Evolutionary conservation across 495 filamentous ascomycete genomes (phyloP).

Genomic region (Aspergillus diversus): DNA sequence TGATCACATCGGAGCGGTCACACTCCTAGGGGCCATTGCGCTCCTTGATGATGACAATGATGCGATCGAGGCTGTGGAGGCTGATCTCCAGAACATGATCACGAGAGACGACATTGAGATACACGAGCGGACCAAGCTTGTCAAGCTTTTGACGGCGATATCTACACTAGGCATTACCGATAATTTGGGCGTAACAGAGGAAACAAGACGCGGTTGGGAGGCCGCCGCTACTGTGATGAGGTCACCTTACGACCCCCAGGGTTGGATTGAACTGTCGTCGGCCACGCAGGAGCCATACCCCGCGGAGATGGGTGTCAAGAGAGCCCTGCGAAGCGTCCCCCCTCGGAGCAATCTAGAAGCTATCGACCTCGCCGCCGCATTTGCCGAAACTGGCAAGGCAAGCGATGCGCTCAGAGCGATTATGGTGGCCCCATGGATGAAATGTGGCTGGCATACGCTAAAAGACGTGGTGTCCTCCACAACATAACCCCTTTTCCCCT

Average conservation of each 20-base stretch:
- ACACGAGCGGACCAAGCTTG: conserved; percentile 53
- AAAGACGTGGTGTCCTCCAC: conserved; percentile 32
- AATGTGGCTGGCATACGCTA: conserved; percentile 63
- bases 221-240: conserved; percentile 75
- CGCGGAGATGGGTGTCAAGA: conserved; percentile 78
- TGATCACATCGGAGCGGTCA: conserved; percentile 74
- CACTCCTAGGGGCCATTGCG: conserved; percentile 80
- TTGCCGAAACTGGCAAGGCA: conserved; percentile 71
- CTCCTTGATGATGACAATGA: conserved; percentile 78
- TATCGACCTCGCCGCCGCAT: conserved; percentile 71
- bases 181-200: conserved; percentile 38
- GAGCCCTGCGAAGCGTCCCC: conserved; percentile 72
- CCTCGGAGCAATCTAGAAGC: conserved; percentile 69
- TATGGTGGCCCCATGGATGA: conserved; percentile 80
- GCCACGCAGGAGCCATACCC: conserved; percentile 60
- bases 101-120: conserved; percentile 58
- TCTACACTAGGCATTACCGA: conserved; percentile 46
- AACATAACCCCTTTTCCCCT: conserved; percentile 11
- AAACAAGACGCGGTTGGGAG: conserved; percentile 51
- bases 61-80: conserved; percentile 76
- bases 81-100: conserved; percentile 72
- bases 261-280: conserved; percentile 74
- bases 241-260: conserved; percentile 70
- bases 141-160: conserved; percentile 61
- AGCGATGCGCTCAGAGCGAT: conserved; percentile 77